Evolutionary conservation across 2,329 filamentous ascomycete genomes (phyloP), one percentile per base, ranked within the genome.

Genomic region (Fusarium domesticum): DNA sequence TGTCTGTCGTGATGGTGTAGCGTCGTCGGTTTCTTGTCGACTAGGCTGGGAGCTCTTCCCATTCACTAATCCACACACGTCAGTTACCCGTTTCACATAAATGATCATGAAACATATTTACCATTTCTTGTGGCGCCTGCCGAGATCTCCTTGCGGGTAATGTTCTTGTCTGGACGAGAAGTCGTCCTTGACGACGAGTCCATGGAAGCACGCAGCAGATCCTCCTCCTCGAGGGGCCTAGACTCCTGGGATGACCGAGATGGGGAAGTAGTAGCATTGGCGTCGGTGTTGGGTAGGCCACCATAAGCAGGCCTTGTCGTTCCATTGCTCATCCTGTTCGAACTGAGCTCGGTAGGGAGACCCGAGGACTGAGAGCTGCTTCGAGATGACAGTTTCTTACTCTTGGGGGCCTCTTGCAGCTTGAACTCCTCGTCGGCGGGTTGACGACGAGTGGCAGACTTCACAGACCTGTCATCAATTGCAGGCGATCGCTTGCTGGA

Each of bases 341-440:
- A 63, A 28, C 57, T 58, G 25, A 53, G 58, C 14, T 66, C 74
- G 31, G 69, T 60, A 5, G 67, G 62, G 16, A 63, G 56, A 39
- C 63, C 66, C 1, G 74, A 62, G 8, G 67, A 70, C 43, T 74
- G 70, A 1, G 74, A 74, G 51, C 70, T 70, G 53, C 66, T 71
- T 42, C 73, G 68, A 4, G 71, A 65, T 14, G 66, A 56, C 23
- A 68, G 50, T 57, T 73, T 76, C 57, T 78, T 80, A 58, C 74
- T 78, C 65, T 83, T 86, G 1, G 89, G 88, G 2, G 86, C 87
- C 37, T 95, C 89, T 60, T 92, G 88, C 34, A 93, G 68, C 66
- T 85, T 89, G 68, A 91, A 91, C 19, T 83, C 81, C 11, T 87
- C 83, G 14, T 53, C 59, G 3, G 64, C 72, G 15, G 57, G 42